A percentile compares a stretch with the other conserved stretches of the same genome.
Evolutionary conservation across 75 land plant genomes (phyloP).

Genomic region (Pinus tabuliformis): DNA sequence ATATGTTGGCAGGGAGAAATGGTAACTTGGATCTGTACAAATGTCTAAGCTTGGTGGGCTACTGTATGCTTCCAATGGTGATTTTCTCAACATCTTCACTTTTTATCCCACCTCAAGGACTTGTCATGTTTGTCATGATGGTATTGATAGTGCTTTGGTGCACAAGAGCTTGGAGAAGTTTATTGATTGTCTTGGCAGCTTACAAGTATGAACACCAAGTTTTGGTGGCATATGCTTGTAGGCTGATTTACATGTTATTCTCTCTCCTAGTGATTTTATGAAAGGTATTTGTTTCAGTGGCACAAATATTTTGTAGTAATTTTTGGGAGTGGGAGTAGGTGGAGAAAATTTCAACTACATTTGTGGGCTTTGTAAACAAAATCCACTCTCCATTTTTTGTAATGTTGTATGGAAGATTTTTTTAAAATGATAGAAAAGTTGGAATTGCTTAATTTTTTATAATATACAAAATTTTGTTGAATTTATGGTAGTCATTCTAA

Average conservation of each 20-base stretch:
- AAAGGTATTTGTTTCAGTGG: conserved; percentile 1
- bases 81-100: conserved; percentile 70
- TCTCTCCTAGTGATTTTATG: conserved; percentile 83
- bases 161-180: conserved; percentile 73
- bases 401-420: background rate
- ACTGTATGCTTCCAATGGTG: conserved; percentile 87
- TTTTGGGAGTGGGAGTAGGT: background rate
- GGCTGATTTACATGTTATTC: conserved; percentile 76
- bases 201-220: conserved; percentile 76
- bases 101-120: conserved; percentile 71
- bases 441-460: background rate
- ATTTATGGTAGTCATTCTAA: background rate
- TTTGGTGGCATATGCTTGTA: conserved; percentile 81
- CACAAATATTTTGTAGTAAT: background rate
- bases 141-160: conserved; percentile 75
- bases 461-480: background rate
- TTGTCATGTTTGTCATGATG: conserved; percentile 38
- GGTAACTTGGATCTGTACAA: conserved; percentile 85
- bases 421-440: background rate
- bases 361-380: background rate
- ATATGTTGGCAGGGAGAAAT: conserved; percentile 78
- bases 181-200: conserved; percentile 62
- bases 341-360: background rate
- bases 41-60: conserved; percentile 86
- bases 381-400: background rate